Evolutionary conservation across 2,329 filamentous ascomycete species (phyloP).

Genomic region (Ceratocystis cubensis): DNA sequence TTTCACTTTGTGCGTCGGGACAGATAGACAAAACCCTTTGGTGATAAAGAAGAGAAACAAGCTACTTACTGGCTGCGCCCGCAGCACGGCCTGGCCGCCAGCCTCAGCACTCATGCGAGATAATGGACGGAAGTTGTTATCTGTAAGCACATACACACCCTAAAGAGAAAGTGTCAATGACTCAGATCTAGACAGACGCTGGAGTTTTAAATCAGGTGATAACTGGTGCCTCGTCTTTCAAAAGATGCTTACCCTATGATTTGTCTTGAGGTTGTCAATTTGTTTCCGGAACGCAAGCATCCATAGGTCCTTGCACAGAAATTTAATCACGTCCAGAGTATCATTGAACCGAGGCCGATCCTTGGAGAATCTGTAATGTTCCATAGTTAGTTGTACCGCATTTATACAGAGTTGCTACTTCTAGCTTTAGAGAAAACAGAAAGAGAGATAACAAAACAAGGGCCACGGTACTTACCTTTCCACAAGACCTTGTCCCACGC

Average conservation of each 20-base stretch:
- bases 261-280: constrained; percentile 97
- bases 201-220: neutral
- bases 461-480: constrained; percentile 50
- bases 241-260: constrained; percentile 56
- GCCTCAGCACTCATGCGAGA: constrained; percentile 76
- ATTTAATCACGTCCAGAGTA: constrained; percentile 92
- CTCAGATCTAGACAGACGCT: neutral
- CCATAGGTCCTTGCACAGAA: constrained; percentile 97
- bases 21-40: neutral
- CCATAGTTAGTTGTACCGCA: neutral
- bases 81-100: constrained; percentile 56
- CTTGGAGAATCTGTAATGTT: constrained; percentile 53
- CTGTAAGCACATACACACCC: constrained; percentile 93
- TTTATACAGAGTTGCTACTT: no score
- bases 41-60: constrained; percentile 3
- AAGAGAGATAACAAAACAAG: neutral
- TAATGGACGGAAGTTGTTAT: constrained; percentile 82
- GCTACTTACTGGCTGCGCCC: constrained; percentile 62
- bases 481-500: constrained; percentile 82
- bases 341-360: constrained; percentile 82
- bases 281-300: constrained; percentile 89
- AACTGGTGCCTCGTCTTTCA: neutral
- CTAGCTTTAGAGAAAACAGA: no score
- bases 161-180: constrained; percentile 27
- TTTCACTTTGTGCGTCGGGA: no score